A percentile compares a stretch with the other conserved stretches of the same genome.
These are phyloP conservation scores for Fusarium sp. DNA, from an alignment of 2,329 filamentous ascomycete species.

Conservation along the genomic window DNA sequence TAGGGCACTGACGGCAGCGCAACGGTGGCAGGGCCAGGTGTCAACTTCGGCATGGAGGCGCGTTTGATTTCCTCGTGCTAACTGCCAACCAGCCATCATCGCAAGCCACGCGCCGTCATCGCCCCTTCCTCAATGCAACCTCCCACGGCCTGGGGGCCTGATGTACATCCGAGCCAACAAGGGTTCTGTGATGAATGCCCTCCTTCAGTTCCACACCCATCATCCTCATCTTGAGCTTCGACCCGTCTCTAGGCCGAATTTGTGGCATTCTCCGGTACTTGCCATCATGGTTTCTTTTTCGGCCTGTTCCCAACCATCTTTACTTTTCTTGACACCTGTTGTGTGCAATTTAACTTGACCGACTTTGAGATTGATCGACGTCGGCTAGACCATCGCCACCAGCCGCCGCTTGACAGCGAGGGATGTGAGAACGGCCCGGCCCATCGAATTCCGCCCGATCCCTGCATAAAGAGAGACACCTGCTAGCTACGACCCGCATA, in stretches of 20 bases:
- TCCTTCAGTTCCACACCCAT: background rate
- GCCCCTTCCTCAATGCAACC: conserved; percentile 15
- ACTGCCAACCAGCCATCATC: conserved; percentile 5
- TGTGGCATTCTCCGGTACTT: background rate
- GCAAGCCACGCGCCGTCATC: conserved; percentile 10
- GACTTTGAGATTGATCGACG: conserved; percentile 27
- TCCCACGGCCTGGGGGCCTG: background rate
- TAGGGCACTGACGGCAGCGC: background rate
- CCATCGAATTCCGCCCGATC: conserved; percentile 37
- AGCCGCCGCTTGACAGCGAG: conserved; percentile 27
- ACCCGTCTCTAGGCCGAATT: background rate
- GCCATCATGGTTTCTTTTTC: background rate
- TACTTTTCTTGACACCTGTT: conserved; percentile 9
- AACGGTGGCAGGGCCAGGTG: background rate
- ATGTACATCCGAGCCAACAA: background rate
- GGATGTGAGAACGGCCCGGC: conserved; percentile 41
- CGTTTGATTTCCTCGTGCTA: conserved; percentile 34
- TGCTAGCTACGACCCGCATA: conserved; percentile 11
- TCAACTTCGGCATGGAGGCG: conserved; percentile 12
- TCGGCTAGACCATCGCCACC: conserved; percentile 28
- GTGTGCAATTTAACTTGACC: conserved; percentile 17
- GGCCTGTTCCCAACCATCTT: background rate
- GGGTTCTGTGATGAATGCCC: background rate
- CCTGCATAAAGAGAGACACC: conserved; percentile 28
- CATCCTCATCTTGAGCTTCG: background rate